Conservation (phyloP, 768 basidiomycete species). For the Grammothele lineata region DNA sequence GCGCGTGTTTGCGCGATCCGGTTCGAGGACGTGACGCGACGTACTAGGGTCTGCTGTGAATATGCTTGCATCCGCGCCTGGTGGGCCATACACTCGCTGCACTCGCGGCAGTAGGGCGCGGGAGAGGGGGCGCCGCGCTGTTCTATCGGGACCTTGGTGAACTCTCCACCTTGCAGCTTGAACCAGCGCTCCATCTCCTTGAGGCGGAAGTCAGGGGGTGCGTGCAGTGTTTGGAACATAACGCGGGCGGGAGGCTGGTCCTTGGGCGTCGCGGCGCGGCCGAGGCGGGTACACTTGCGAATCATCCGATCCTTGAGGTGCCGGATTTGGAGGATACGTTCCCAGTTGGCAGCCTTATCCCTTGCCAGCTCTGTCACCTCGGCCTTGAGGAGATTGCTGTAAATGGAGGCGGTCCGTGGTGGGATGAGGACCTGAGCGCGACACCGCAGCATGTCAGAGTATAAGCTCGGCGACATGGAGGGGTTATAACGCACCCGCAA, state of each 20-base stretch:
- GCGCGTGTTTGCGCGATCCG: background rate
- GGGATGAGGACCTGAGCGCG: conserved; percentile 49
- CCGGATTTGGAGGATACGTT: conserved; percentile 67
- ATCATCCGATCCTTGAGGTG: conserved; percentile 81
- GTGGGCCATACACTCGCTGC: conserved; percentile 17
- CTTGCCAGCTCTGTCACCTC: conserved; percentile 60
- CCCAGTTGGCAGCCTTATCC: conserved; percentile 55
- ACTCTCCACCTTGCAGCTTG: conserved; percentile 37
- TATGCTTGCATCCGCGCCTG: conserved; percentile 9
- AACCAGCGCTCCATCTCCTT: conserved; percentile 83
- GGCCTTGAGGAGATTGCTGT: conserved; percentile 58
- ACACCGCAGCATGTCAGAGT: background rate
- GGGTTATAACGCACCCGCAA: conserved; percentile 47
- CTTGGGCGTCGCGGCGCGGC: conserved; percentile 40
- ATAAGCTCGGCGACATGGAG: background rate
- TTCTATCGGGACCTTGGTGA: conserved; percentile 6
- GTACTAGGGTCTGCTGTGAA: conserved; percentile 3
- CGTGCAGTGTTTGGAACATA: conserved; percentile 62
- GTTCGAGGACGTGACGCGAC: conserved; percentile 10
- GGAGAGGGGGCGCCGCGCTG: background rate
- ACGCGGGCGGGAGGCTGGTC: conserved; percentile 34
- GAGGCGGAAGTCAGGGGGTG: conserved; percentile 67
- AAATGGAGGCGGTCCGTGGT: conserved; percentile 60
- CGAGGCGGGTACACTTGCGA: conserved; percentile 68
- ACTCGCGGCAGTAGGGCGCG: conserved; percentile 18